Base-by-base conservation (phyloP, 805 yeast genomes). In the Yarrowia divulgata region DNA sequence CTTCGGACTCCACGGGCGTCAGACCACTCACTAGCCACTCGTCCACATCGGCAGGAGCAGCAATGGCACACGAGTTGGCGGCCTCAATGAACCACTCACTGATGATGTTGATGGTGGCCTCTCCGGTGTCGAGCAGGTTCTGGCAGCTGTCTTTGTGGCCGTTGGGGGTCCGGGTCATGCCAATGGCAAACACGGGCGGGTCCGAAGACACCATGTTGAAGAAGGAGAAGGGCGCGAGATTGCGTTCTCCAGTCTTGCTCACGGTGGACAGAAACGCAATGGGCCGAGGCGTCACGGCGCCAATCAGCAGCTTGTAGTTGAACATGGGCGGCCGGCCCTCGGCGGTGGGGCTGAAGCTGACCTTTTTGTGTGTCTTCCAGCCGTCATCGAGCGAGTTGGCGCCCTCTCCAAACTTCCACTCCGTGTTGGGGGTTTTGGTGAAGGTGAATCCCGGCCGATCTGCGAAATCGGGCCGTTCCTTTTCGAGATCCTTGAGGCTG, bases 21-120 rank as follows among this genome's bases (percentile, higher is more conserved):
- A 87, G 78, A 0, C 90, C 90, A 23, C 83, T 74, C 48, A 85
- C 74, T 68, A 82, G 79, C 86, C 88, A 88, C 75, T 87, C 91
- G 71, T 83, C 84, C 16, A 83, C 79, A 3, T 78, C 85, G 0
- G 74, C 55, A 4, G 90, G 90, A 1, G 87, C 81, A 71, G 81
- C 77, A 37, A 79, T 80, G 19, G 83, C 77, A 13, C 85, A 76
- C 70, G 77, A 82, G 73, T 88, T 87, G 9, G 90, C 88, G 32
- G 90, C 90, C 70, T 87, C 90, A 35, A 83, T 77, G 71, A 86
- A 85, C 89, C 89, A 87, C 75, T 88, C 90, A 67, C 86, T 80
- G 52, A 87, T 81, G 58, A 87, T 80, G 74, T 83, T 87, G 72
- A 87, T 81, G 19, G 88, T 84, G 67, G 83, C 80, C 73, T 87